Conservation (phyloP, 805 yeast genomes). For the Teunomyces atbi region DNA sequence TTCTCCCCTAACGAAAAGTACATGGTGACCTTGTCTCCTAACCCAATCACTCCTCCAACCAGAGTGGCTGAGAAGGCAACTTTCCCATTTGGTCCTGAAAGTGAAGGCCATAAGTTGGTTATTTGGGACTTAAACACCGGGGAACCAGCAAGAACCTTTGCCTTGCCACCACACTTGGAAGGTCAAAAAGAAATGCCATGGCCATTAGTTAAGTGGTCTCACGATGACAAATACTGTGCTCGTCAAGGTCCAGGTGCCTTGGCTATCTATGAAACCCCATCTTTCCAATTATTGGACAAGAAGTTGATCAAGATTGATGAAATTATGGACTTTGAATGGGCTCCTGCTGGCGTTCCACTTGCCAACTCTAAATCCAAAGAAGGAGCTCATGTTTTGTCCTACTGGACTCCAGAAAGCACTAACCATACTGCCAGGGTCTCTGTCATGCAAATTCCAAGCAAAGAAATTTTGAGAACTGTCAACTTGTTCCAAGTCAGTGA, state of each 20-base stretch:
- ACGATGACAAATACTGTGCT: constrained; percentile 89
- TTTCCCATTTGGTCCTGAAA: constrained; percentile 82
- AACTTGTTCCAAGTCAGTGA: constrained; percentile 93
- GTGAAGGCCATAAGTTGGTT: constrained; percentile 90
- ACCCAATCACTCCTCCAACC: constrained; percentile 69
- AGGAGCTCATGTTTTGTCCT: constrained; percentile 70
- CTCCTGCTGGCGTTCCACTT: constrained; percentile 81
- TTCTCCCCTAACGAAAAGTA: constrained; percentile 91
- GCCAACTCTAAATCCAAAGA: constrained; percentile 53
- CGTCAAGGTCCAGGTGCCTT: constrained; percentile 92
- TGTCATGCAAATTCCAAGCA: constrained; percentile 81
- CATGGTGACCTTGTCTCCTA: constrained; percentile 85
- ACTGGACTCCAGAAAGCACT: constrained; percentile 93
- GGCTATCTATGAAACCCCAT: constrained; percentile 80
- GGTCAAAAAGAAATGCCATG: constrained; percentile 74
- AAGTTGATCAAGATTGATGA: constrained; percentile 82
- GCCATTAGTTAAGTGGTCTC: constrained; percentile 97
- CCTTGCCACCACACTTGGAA: constrained; percentile 74
- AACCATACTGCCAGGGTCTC: constrained; percentile 96
- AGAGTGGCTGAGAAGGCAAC: constrained; percentile 59
- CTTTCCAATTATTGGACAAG: constrained; percentile 80
- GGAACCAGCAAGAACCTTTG: constrained; percentile 84
- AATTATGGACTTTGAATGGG: constrained; percentile 88
- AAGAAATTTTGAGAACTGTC: constrained; percentile 81
- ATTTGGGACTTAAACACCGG: constrained; percentile 90